Evolutionary conservation across 1,284 basidiomycete species (phyloP), one percentile per base, ranked within the genome.

Genomic region (Trametes sp.): DNA sequence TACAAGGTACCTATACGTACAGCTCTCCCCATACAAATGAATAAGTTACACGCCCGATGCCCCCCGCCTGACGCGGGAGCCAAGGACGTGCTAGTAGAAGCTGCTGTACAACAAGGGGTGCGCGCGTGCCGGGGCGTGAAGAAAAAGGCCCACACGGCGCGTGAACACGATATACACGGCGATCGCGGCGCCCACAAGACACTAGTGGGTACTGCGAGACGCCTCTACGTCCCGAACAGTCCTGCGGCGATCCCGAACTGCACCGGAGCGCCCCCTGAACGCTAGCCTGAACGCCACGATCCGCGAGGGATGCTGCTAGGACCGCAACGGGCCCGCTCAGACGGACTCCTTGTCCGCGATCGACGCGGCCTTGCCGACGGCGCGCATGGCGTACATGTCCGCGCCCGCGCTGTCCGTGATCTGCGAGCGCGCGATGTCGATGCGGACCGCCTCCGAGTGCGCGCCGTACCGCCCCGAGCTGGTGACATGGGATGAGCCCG

Each of bases 341-440:
- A 24, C 48, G 19, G 51, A 36, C 35, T 53, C 33, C 23, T 35
- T 28, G 35, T 53, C 33, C 51, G 36, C 26, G 51, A 38, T 33
- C 10, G 33, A 23, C 7, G 19, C 50, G 42, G 50, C 33, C 29
- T 59, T 59, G n/a, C n/a, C n/a, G 41, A 59, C 49, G 2, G 38
- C 42, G 16, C 50, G 50, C 49, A 59, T 52, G 23, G 57, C 46
- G 24, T 45, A 59, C 14, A 45, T 19, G 50, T 59, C 57, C 26
- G 38, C 24, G 36, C 50, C 35, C 57, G 50, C 26, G 41, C n/a
- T 33, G 50, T 59, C 57, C 23, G 50, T 42, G 21, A 52, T 50
- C 42, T 59, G 50, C 16, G 57, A 36, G 21, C 57, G 57, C 41
- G 28, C 44, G 50, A 59, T 53, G 57, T 59, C 48, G 31, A 59